Evolutionary conservation across 129 eudicot genomes (phyloP).

Genomic region (Silybum marianum): DNA sequence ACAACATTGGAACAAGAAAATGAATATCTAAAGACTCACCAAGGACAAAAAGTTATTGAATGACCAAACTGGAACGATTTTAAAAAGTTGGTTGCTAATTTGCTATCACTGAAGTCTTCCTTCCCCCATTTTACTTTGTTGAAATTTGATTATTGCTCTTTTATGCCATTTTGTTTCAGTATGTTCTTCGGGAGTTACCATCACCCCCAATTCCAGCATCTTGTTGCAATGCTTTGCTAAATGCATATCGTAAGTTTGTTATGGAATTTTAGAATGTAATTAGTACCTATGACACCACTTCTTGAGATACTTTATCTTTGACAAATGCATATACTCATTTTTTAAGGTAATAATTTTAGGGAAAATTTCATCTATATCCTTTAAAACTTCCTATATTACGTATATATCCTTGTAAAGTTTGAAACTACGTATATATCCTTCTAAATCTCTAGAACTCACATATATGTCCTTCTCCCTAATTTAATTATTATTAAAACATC

Average conservation of each 20-base stretch:
- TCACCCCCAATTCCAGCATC: conserved; percentile 99
- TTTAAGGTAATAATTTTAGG: no score
- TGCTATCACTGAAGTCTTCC: neutral
- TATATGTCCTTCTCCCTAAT: no score
- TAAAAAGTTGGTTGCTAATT: neutral
- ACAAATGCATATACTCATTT: neutral
- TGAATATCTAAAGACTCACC: neutral
- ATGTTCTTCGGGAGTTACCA: conserved; percentile 90
- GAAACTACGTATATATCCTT: no score
- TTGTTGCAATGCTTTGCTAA: conserved; percentile 93
- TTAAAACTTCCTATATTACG: no score
- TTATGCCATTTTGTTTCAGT: conserved; percentile 40
- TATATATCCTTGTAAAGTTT: no score
- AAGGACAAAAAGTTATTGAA: neutral
- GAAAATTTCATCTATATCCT: no score
- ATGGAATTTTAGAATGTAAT: neutral
- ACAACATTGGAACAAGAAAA: neutral
- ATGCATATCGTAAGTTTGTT: conserved; percentile 72
- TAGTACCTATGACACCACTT: neutral
- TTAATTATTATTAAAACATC: no score
- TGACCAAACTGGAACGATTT: neutral
- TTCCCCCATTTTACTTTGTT: neutral
- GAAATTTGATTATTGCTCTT: neutral
- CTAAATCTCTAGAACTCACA: no score
- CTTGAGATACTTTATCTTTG: neutral